These are phyloP conservation scores for Fusarium miscanthi DNA, from an alignment of 2,329 filamentous ascomycete species.

Conservation along the genomic window DNA sequence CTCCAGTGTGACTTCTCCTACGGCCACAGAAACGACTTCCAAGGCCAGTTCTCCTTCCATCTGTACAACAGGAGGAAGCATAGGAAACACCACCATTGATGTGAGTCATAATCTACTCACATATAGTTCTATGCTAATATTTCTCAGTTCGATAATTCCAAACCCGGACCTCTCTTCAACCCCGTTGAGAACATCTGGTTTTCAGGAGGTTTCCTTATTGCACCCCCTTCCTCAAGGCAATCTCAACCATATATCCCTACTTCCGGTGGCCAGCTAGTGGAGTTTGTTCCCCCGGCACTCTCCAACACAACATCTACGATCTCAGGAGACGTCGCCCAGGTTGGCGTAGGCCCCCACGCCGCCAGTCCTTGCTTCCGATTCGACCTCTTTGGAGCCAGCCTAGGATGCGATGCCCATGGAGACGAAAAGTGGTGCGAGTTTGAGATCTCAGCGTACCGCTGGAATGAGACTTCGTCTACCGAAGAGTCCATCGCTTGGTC, in stretches of 20 bases:
- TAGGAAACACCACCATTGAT: slow-evolving; percentile 54
- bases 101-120: slow-evolving; percentile 44
- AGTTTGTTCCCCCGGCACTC: slow-evolving; percentile 54
- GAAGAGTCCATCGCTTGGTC: slow-evolving; percentile 56
- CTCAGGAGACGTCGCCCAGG: slow-evolving; percentile 52
- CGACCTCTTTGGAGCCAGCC: slow-evolving; percentile 52
- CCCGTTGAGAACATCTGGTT: slow-evolving; percentile 56
- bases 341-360: slow-evolving; percentile 54
- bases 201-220: slow-evolving; percentile 55
- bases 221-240: slow-evolving; percentile 49
- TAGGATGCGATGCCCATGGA: slow-evolving; percentile 53
- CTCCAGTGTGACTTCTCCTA: slow-evolving; percentile 8
- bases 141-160: slow-evolving; percentile 52
- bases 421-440: slow-evolving; percentile 55
- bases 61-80: slow-evolving; percentile 47
- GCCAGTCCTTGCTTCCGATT: slow-evolving; percentile 54
- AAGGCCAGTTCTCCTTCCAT: slow-evolving; percentile 34
- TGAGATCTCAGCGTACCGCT: slow-evolving; percentile 56
- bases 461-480: slow-evolving; percentile 46
- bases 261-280: slow-evolving; percentile 54
- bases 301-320: slow-evolving; percentile 41
- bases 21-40: slow-evolving; percentile 10
- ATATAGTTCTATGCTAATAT: slow-evolving; percentile 21
- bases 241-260: slow-evolving; percentile 51
- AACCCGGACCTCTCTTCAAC: slow-evolving; percentile 54